Percentiles rank a stretch among this genome's conserved stretches.
phyloP scores from a whole-genome alignment of 2,329 filamentous ascomycete species.

The Lithohypha guttulata region DNA sequence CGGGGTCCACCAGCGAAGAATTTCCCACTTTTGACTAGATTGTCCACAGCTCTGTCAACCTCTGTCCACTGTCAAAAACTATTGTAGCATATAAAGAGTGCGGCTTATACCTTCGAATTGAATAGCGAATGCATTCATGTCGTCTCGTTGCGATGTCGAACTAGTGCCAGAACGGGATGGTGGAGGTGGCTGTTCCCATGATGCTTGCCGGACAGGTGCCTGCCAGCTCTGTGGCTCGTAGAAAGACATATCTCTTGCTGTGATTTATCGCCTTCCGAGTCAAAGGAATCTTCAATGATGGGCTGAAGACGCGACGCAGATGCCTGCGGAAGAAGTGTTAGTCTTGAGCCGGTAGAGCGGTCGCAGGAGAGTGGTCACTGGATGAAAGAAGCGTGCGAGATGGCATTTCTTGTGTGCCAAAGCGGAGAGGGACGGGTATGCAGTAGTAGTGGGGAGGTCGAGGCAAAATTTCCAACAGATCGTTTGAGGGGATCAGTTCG shows the following conservation, averaged over 20 bases:
- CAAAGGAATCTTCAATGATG: too few species aligned
- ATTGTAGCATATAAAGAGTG: neutral
- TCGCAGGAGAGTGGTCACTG: constrained; percentile 4
- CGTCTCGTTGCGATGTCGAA: constrained; percentile 63
- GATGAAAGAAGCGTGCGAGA: constrained; percentile 5
- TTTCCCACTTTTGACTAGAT: constrained; percentile 93
- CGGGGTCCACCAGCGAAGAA: constrained; percentile 57
- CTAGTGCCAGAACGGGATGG: constrained; percentile 65
- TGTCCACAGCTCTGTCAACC: constrained; percentile 91
- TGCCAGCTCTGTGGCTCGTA: constrained; percentile 59
- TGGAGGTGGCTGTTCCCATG: constrained; percentile 63
- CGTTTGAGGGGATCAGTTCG: constrained; percentile 1
- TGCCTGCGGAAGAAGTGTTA: constrained; percentile 4
- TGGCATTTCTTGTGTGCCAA: constrained; percentile 6
- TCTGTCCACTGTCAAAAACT: constrained; percentile 46
- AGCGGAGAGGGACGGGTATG: constrained; percentile 1
- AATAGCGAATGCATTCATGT: constrained; percentile 66
- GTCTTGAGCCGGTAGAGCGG: neutral
- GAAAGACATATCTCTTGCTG: constrained; percentile 60
- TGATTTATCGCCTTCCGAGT: too few species aligned
- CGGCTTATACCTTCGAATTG: constrained; percentile 68
- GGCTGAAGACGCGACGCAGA: too few species aligned
- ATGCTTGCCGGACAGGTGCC: constrained; percentile 51
- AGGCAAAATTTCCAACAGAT: constrained; percentile 4
- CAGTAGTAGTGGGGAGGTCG: constrained; percentile 1